Conservation (phyloP, 805 yeast genomes). For the Saccharomycopsis amapae region DNA sequence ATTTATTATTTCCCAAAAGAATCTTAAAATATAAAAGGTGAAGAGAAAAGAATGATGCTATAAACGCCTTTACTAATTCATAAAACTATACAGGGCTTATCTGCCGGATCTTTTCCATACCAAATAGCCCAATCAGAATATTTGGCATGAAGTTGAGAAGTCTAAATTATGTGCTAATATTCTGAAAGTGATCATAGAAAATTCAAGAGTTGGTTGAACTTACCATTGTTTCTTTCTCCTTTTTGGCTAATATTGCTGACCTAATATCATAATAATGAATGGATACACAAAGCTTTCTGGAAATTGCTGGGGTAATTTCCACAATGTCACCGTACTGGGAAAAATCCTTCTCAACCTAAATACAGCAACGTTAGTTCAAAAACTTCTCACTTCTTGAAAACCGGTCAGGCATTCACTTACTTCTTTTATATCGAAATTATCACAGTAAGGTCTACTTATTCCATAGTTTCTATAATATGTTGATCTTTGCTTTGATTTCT, state of each 20-base stretch:
- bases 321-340: slow-evolving; percentile 49
- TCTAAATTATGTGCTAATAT: background rate
- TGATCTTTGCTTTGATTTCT: background rate
- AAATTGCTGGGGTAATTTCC: slow-evolving; percentile 59
- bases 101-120: slow-evolving; percentile 64
- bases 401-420: slow-evolving; percentile 1
- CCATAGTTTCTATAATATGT: slow-evolving; percentile 4
- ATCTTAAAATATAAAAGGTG: no score
- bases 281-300: slow-evolving; percentile 54
- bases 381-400: background rate
- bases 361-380: background rate
- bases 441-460: slow-evolving; percentile 19
- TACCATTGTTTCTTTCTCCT: slow-evolving; percentile 24
- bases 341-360: slow-evolving; percentile 37
- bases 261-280: slow-evolving; percentile 52
- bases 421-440: slow-evolving; percentile 30
- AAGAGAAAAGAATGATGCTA: no score
- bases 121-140: slow-evolving; percentile 56
- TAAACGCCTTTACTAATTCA: no score
- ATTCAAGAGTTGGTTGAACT: background rate
- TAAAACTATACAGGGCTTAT: slow-evolving; percentile 38
- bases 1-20: no score
- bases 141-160: slow-evolving; percentile 27
- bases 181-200: background rate
- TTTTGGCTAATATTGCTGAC: slow-evolving; percentile 54